Conservation (phyloP, 164 flowering plant species). For the Vitis riparia region DNA sequence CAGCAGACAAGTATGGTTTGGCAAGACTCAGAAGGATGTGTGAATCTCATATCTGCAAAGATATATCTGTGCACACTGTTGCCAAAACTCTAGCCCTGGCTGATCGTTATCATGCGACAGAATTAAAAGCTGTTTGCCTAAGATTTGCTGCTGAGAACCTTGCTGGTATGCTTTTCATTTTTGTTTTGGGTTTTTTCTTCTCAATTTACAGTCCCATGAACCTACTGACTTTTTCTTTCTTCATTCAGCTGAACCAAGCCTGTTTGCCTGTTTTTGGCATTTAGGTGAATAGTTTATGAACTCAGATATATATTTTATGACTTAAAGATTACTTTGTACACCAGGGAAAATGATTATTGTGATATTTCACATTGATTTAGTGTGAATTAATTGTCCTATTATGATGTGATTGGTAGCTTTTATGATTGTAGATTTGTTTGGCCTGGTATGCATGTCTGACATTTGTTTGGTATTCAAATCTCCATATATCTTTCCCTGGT, state of each 20-base stretch:
- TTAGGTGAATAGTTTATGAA: too few species aligned
- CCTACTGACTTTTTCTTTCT: too few species aligned
- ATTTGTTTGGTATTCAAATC: too few species aligned
- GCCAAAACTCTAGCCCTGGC: slow-evolving; percentile 43
- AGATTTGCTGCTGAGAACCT: slow-evolving; percentile 67
- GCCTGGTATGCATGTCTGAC: too few species aligned
- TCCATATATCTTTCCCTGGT: too few species aligned
- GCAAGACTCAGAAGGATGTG: slow-evolving; percentile 57
- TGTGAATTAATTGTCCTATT: too few species aligned
- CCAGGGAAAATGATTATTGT: too few species aligned
- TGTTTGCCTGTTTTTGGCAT: neutral
- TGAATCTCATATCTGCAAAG: slow-evolving; percentile 59
- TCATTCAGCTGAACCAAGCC: neutral
- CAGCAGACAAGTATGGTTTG: slow-evolving; percentile 57
- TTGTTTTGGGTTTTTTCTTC: neutral
- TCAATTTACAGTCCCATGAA: neutral
- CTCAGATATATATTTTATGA: too few species aligned
- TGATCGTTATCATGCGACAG: slow-evolving; percentile 47
- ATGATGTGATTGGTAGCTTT: too few species aligned
- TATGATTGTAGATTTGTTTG: too few species aligned
- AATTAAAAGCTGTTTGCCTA: slow-evolving; percentile 58
- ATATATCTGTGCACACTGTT: slow-evolving; percentile 53
- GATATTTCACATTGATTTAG: too few species aligned
- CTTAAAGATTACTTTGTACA: too few species aligned
- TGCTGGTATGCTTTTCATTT: slow-evolving; percentile 33